Base-by-base conservation (phyloP, 495 filamentous ascomycete species). In the Pseudomonodictys pantanalensis region DNA sequence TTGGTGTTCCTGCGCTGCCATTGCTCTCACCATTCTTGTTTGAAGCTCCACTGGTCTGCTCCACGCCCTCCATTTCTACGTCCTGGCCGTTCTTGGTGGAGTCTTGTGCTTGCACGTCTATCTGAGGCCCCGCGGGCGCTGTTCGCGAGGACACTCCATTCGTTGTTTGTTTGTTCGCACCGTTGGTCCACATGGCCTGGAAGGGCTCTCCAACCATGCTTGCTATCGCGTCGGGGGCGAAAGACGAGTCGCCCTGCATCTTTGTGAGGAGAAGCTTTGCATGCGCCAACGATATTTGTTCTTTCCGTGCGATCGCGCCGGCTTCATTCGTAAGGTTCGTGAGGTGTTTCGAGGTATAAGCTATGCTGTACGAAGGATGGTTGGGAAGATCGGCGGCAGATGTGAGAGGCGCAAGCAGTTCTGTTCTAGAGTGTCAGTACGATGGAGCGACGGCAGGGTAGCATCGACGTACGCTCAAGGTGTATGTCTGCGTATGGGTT, bases 321-420 rank as follows among this genome's bases (percentile, higher is more conserved):
- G 79, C 82, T 30, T 92, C 82, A 33, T 79, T 76, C 10, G 84
- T 84, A 72, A 99, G 84, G 51, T 92, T 81, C 39, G 83, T 84
- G n/a, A 99, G 79, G 3, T 88, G 87, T 57, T 83, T 85, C 9
- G 89, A 91, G 1, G 77, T 86, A 73, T 95, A 97, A 0, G 92
- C 82, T 65, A 85, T 80, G 29, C 91, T 91, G 49, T 96, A 72
- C 2, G 89, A 87, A 59, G 91, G 91, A 68, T 99, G 93, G 33
- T 74, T 79, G 3, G 89, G 84, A 29, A 99, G 80, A 70, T 95
- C 90, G 48, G 91, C 88, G 22, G 91, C 87, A 52, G 90, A 81
- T 52, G 90, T 95, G 49, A 97, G 75, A 23, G 93, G 93, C 38
- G 88, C 88, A 11, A 99, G 82, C 38, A 97, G 81, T 50, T 89